phyloP scores from a whole-genome alignment of 2,329 filamentous ascomycete species.

The Amauroascus niger region DNA sequence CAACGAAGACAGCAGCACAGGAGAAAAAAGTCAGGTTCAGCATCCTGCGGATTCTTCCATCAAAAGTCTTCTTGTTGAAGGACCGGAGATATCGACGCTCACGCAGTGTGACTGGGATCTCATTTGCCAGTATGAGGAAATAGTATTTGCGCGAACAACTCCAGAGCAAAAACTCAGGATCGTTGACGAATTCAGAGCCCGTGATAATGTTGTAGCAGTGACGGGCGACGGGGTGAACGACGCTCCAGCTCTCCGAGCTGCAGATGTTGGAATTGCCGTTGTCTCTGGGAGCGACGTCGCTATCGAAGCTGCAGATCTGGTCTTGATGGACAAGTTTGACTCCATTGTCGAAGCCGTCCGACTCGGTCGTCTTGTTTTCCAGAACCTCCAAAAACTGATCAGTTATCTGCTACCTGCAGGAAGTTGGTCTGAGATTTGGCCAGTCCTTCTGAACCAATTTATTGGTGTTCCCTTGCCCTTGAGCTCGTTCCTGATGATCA shows the following conservation, averaged over 20 bases:
- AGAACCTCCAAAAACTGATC: conserved; percentile 33
- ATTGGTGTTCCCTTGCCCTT: conserved; percentile 46
- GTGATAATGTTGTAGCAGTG: conserved; percentile 35
- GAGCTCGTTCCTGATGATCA: conserved; percentile 49
- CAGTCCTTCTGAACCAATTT: conserved; percentile 48
- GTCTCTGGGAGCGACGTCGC: conserved; percentile 35
- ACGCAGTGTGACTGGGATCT: conserved; percentile 60
- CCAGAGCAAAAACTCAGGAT: conserved; percentile 39
- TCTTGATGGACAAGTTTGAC: conserved; percentile 30
- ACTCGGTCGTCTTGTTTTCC: conserved; percentile 28
- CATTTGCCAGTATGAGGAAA: conserved; percentile 48
- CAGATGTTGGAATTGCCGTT: conserved; percentile 29
- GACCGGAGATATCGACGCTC: conserved; percentile 55
- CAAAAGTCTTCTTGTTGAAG: conserved; percentile 53
- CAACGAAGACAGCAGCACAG: conserved; percentile 29
- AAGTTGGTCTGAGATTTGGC: conserved; percentile 50
- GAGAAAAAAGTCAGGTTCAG: conserved; percentile 19
- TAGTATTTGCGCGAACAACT: conserved; percentile 37
- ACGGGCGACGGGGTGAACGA: conserved; percentile 33
- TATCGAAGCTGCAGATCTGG: conserved; percentile 34
- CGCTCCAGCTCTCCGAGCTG: conserved; percentile 27
- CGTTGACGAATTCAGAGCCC: conserved; percentile 33
- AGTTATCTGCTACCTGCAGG: conserved; percentile 44
- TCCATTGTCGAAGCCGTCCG: conserved; percentile 29
- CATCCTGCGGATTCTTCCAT: conserved; percentile 28